Evolutionary conservation across 441 rosid species (phyloP), one percentile per base, ranked within the genome.

Genomic region (Mallotus japonicus): DNA sequence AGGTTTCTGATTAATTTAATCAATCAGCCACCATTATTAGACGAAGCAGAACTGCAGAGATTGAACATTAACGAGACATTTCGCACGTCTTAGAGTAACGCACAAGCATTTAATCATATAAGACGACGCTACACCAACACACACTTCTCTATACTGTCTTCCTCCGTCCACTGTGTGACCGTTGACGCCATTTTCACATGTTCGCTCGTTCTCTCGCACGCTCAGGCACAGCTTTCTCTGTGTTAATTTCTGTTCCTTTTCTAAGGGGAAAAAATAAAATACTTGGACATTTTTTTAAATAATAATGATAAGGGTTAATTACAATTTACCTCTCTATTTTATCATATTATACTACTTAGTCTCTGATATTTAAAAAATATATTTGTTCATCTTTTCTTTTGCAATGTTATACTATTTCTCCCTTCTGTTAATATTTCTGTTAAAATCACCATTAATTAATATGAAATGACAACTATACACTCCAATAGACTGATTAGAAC

Each of bases 1-100:
- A 10, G 40, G 40, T 37, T 44, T 10, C 11, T 44, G 12, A 44
- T 44, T 44, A 44, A 10, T 37, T 28, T 56, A 42, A 70, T 74
- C 11, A 64, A 76, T 73, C 83, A 59, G 67, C 62, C 63, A 65
- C 15, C 42, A 67, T 22, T 10, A 44, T 10, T 44, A 44, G 49
- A 37, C 0, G 40, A 77, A 77, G 68, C 79, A 46, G 46, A 61
- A 61, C 32, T 34, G 53, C 15, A 71, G 19, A 50, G 60, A 61
- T 71, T 71, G 20, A 51, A 34, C 67, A 19, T 71, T 14, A 62
- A 71, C n/a, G 11, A 71, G 34, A 37, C 5, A 34, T 20, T 42
- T 15, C 62, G 16, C 65, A 10, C 65, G 3, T 24, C 13, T 37
- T 37, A 4, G 40, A 37, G 47, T 17, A 51, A 1, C 49, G 12